Evolutionary conservation across 139 green algal genomes (phyloP).

Genomic region (Chlorella sp.): DNA sequence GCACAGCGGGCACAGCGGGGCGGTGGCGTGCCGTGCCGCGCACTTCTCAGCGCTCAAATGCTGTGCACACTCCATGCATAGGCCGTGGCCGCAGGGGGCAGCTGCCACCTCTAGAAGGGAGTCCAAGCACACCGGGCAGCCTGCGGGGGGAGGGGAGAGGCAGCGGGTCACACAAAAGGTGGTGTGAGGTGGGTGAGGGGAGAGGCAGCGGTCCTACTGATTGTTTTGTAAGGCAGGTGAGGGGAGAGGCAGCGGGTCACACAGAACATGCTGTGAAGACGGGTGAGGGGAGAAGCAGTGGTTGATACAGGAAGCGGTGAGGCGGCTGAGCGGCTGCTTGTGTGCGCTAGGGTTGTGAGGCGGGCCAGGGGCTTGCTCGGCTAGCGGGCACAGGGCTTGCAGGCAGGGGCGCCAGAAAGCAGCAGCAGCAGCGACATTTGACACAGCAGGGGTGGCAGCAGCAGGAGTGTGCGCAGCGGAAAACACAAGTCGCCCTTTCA

Average conservation of each 20-base stretch:
- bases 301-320: no score
- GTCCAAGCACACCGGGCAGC: slow-evolving; percentile 26
- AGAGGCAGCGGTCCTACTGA: neutral
- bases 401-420: neutral
- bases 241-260: neutral
- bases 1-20: slow-evolving; percentile 35
- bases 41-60: slow-evolving; percentile 15
- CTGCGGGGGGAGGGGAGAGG: neutral
- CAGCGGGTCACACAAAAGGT: neutral
- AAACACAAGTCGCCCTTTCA: neutral
- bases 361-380: neutral
- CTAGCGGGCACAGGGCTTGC: neutral
- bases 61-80: slow-evolving; percentile 32
- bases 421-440: neutral
- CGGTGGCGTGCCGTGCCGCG: neutral
- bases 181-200: no score
- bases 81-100: slow-evolving; percentile 1
- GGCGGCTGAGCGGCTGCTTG: neutral
- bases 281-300: neutral
- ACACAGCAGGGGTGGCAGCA: no score
- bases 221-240: neutral
- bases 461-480: neutral
- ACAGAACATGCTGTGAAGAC: no score
- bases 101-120: neutral
- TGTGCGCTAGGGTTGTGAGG: neutral